Percentiles rank a stretch among this genome's conserved stretches.
Conservation (phyloP, 2,329 filamentous ascomycete genomes). For the Ceratocystis cubensis region DNA sequence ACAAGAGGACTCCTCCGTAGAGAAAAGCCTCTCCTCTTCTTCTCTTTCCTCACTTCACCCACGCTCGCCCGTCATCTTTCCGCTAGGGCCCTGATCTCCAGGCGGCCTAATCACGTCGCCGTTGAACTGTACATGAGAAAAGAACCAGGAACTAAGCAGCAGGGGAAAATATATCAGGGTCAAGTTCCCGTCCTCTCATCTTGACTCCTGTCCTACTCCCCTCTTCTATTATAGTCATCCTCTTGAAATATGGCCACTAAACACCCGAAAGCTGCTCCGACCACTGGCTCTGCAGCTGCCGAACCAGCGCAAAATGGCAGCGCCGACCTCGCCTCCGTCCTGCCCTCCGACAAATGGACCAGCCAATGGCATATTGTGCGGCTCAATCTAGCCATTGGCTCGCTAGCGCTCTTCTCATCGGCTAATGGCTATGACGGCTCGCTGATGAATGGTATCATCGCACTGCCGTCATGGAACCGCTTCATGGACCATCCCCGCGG, state of each 20-base stretch:
- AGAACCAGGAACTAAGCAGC: neutral
- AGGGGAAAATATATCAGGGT: slow-evolving; percentile 1
- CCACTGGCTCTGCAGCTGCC: neutral
- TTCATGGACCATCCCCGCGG: slow-evolving; percentile 27
- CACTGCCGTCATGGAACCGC: slow-evolving; percentile 30
- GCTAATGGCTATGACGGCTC: slow-evolving; percentile 43
- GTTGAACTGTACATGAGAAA: neutral
- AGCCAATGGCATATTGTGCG: slow-evolving; percentile 68
- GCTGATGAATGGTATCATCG: slow-evolving; percentile 37
- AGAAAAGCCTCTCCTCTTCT: neutral
- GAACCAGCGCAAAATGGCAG: slow-evolving; percentile 30
- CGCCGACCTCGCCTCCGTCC: slow-evolving; percentile 58
- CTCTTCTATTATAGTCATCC: neutral
- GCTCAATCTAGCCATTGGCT: slow-evolving; percentile 47
- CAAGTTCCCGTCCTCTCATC: neutral
- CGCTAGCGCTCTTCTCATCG: slow-evolving; percentile 36
- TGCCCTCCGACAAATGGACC: slow-evolving; percentile 68
- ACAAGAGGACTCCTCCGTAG: neutral
- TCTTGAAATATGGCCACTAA: neutral
- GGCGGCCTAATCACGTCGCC: neutral
- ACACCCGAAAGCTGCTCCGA: neutral
- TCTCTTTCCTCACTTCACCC: neutral
- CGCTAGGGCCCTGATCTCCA: neutral
- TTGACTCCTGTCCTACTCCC: neutral
- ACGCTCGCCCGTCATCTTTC: neutral